Evolutionary conservation across 495 filamentous ascomycete genomes (phyloP).

Genomic region (Aspergillus panamensis): DNA sequence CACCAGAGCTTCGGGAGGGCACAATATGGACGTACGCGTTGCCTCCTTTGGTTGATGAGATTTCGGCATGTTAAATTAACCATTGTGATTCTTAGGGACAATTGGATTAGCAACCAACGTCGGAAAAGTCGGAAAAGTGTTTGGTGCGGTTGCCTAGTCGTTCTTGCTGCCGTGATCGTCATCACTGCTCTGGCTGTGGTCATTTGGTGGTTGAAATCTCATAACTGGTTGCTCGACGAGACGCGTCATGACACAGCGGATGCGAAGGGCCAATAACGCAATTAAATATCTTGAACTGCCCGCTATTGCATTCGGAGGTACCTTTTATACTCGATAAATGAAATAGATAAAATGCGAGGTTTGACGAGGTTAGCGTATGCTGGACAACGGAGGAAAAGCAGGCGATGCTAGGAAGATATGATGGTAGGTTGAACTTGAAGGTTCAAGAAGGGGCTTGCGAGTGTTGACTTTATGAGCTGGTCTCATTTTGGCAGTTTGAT

Average conservation of each 20-base stretch:
- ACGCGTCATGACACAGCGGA: neutral
- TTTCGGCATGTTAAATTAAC: neutral
- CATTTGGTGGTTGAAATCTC: constrained; percentile 39
- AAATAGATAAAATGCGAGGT: too few species aligned
- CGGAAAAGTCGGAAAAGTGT: constrained; percentile 33
- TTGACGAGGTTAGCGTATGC: too few species aligned
- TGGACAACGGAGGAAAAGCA: too few species aligned
- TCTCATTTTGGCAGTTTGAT: constrained; percentile 2
- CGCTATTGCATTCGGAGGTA: too few species aligned
- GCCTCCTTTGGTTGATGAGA: neutral
- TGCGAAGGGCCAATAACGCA: neutral
- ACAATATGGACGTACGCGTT: constrained; percentile 19
- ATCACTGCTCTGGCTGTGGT: constrained; percentile 28
- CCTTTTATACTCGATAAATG: too few species aligned
- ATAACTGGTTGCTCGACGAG: constrained; percentile 35
- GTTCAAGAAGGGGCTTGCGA: neutral
- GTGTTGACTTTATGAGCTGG: constrained; percentile 10
- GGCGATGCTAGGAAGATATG: too few species aligned
- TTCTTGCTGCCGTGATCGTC: constrained; percentile 28
- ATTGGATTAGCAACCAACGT: constrained; percentile 36
- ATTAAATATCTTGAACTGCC: neutral
- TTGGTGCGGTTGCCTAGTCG: constrained; percentile 36
- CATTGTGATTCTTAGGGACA: constrained; percentile 15
- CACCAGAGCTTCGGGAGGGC: constrained; percentile 16
- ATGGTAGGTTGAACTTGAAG: too few species aligned